phyloP scores from a whole-genome alignment of 2,329 filamentous ascomycete species.

The Davidsoniella neocaledoniae region DNA sequence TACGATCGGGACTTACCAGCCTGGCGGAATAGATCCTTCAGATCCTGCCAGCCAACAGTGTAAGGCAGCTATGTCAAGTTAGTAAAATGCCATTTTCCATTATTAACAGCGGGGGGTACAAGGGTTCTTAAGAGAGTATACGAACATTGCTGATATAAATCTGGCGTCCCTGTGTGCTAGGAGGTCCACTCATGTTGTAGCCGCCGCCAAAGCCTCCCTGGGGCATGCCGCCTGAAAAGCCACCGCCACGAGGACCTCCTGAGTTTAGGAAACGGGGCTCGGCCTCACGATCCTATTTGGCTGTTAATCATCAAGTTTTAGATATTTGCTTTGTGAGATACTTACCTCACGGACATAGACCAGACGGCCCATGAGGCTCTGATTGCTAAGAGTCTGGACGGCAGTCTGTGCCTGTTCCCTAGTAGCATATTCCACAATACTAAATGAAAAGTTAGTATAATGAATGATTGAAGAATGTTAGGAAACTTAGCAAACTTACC shows the following conservation, averaged over 20 bases:
- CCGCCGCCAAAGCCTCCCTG: constrained; percentile 37
- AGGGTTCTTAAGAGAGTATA: constrained; percentile 21
- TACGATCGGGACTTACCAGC: constrained; percentile 51
- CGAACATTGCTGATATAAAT: constrained; percentile 97
- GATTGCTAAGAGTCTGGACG: constrained; percentile 95
- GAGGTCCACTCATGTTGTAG: constrained; percentile 33
- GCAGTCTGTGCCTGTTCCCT: constrained; percentile 97
- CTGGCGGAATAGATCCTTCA: constrained; percentile 97
- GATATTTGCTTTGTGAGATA: constrained; percentile 7
- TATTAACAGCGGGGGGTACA: constrained; percentile 14
- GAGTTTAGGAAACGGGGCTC: constrained; percentile 87
- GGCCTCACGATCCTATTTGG: constrained; percentile 73
- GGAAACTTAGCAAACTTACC: constrained; percentile 47
- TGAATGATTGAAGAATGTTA: neutral
- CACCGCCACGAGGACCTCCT: constrained; percentile 35
- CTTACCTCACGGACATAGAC: constrained; percentile 95
- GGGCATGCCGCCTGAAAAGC: constrained; percentile 24
- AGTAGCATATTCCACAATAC: constrained; percentile 99
- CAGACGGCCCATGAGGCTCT: constrained; percentile 94
- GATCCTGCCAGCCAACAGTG: constrained; percentile 94
- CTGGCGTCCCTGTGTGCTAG: constrained; percentile 52
- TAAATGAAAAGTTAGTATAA: constrained; percentile 21
- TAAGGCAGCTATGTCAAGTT: constrained; percentile 60
- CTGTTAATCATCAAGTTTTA: neutral
- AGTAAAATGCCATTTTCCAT: constrained; percentile 17